These are phyloP conservation scores for Daldinia childiae DNA, from an alignment of 495 filamentous ascomycete species.

Conservation along the genomic window DNA sequence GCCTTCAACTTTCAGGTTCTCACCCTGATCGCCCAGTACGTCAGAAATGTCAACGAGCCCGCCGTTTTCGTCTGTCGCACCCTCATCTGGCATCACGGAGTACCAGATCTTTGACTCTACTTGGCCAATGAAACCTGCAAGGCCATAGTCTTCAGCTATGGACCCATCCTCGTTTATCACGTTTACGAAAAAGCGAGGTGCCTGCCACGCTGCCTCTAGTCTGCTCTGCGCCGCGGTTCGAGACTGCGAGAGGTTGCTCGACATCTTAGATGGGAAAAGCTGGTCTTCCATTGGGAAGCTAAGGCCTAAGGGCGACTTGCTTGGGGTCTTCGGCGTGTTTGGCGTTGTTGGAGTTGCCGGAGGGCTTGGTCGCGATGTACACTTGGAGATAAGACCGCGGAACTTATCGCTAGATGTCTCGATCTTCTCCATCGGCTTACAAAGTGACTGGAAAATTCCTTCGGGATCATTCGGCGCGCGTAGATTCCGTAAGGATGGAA, in stretches of 20 bases:
- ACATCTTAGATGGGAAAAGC: slow-evolving; percentile 47
- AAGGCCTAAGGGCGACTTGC: slow-evolving; percentile 40
- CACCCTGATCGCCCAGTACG: slow-evolving; percentile 56
- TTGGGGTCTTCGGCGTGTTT: slow-evolving; percentile 40
- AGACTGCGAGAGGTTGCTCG: slow-evolving; percentile 59
- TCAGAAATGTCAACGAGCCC: slow-evolving; percentile 65
- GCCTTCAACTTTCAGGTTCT: slow-evolving; percentile 46
- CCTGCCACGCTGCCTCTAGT: slow-evolving; percentile 62
- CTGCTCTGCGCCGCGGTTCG: slow-evolving; percentile 66
- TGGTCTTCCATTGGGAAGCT: slow-evolving; percentile 43
- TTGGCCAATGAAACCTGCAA: slow-evolving; percentile 68
- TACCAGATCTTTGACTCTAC: slow-evolving; percentile 67
- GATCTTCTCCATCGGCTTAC: slow-evolving; percentile 61
- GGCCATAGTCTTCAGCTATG: slow-evolving; percentile 54
- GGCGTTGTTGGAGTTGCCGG: slow-evolving; percentile 41
- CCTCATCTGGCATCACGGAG: slow-evolving; percentile 64
- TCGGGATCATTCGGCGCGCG: slow-evolving; percentile 80
- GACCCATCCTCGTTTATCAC: slow-evolving; percentile 64
- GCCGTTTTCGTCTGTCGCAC: slow-evolving; percentile 63
- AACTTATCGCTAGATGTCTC: slow-evolving; percentile 52
- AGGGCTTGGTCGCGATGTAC: slow-evolving; percentile 38
- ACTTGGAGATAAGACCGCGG: slow-evolving; percentile 46
- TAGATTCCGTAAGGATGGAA: slow-evolving; percentile 73
- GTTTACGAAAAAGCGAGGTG: slow-evolving; percentile 60
- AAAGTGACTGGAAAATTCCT: slow-evolving; percentile 75